phyloP scores from a whole-genome alignment of 2,329 filamentous ascomycete species.

The Acrocalymma vagum region DNA sequence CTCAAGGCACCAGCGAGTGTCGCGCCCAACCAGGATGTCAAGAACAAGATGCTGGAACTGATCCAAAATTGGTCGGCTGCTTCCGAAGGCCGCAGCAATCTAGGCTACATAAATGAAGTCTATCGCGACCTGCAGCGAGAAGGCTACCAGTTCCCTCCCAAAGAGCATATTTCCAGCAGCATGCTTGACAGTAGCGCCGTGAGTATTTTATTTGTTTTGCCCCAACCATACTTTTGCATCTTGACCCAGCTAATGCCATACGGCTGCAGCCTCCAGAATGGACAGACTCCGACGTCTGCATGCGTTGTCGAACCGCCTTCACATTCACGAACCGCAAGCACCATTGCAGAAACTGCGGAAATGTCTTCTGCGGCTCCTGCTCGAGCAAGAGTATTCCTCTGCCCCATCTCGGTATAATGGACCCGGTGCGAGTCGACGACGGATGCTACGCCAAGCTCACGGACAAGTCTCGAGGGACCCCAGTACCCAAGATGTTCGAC shows the following conservation, averaged over 20 bases:
- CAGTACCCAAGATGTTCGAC: constrained; percentile 55
- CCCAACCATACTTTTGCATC: background rate
- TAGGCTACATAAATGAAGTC: constrained; percentile 87
- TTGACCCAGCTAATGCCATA: constrained; percentile 7
- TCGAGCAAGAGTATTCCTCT: constrained; percentile 88
- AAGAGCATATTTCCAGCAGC: constrained; percentile 85
- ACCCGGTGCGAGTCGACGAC: constrained; percentile 93
- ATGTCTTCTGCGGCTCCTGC: constrained; percentile 95
- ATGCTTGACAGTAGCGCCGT: constrained; percentile 98
- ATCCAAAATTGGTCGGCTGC: constrained; percentile 94
- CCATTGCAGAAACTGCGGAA: constrained; percentile 97
- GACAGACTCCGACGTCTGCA: constrained; percentile 97
- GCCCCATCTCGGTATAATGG: constrained; percentile 90
- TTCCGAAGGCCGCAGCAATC: constrained; percentile 82
- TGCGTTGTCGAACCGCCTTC: constrained; percentile 94
- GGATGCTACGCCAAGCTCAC: constrained; percentile 92
- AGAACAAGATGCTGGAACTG: constrained; percentile 88
- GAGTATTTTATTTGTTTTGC: constrained; percentile 49
- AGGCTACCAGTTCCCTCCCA: constrained; percentile 89
- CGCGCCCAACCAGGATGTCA: constrained; percentile 85
- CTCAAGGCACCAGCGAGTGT: constrained; percentile 79
- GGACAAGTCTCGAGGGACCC: constrained; percentile 67
- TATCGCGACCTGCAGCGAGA: constrained; percentile 85
- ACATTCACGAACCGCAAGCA: constrained; percentile 99
- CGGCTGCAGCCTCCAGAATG: constrained; percentile 90